A percentile compares a stretch with the other conserved stretches of the same genome.
Conservation (phyloP, 108 stramenopile genomes). For the Fragilaria crotonensis region DNA sequence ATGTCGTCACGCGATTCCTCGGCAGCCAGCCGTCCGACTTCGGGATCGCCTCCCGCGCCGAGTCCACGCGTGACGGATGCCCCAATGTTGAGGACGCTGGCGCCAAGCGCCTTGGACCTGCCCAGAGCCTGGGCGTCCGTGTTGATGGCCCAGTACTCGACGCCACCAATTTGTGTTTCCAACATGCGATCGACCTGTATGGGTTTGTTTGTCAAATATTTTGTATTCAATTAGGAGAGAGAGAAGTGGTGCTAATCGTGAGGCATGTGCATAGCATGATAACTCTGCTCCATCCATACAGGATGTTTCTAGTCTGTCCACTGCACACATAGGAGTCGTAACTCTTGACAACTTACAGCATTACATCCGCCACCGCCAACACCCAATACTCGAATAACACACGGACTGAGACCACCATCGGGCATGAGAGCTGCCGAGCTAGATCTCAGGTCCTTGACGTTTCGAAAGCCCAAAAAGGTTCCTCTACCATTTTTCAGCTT, state of each 20-base stretch:
- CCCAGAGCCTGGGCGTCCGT: slow-evolving; percentile 69
- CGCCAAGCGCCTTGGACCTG: slow-evolving; percentile 19
- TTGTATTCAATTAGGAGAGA: too few species aligned
- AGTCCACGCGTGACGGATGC: slow-evolving; percentile 57
- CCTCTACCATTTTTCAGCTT: slow-evolving; percentile 18
- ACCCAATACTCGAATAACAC: slow-evolving; percentile 53
- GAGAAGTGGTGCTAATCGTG: too few species aligned
- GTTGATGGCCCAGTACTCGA: slow-evolving; percentile 71
- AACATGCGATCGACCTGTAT: slow-evolving; percentile 64
- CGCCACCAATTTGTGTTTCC: slow-evolving; percentile 41
- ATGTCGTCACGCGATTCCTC: slow-evolving; percentile 48
- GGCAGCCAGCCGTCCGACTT: slow-evolving; percentile 52
- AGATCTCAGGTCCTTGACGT: slow-evolving; percentile 13
- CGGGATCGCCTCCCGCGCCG: slow-evolving; percentile 68
- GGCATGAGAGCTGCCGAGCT: slow-evolving; percentile 22
- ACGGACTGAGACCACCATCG: slow-evolving; percentile 35
- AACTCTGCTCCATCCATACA: too few species aligned
- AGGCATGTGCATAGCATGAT: too few species aligned
- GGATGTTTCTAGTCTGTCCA: too few species aligned
- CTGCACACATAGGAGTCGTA: too few species aligned
- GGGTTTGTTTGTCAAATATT: too few species aligned
- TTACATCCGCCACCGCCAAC: slow-evolving; percentile 65
- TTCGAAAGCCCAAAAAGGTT: slow-evolving; percentile 26
- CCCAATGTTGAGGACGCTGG: slow-evolving; percentile 49
- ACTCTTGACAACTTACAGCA: slow-evolving; percentile 18